Evolutionary conservation across 768 basidiomycete species (phyloP).

Genomic region (Naganishia vishniacii): DNA sequence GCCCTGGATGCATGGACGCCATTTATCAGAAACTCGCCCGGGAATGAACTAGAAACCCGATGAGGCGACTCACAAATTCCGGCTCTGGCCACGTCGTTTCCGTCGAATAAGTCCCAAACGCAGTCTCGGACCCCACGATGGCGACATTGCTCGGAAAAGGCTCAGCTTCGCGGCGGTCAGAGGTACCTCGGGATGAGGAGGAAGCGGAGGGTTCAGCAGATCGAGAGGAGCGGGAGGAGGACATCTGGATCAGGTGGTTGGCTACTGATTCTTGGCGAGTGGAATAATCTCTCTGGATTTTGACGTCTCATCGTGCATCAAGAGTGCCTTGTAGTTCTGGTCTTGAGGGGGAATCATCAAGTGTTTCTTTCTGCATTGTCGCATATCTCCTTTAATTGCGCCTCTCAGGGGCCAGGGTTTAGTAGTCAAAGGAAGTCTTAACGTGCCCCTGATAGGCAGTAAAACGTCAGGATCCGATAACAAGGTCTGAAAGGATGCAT

Average conservation of each 20-base stretch:
- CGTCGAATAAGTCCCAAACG: conserved; percentile 20
- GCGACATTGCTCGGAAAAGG: conserved; percentile 23
- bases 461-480: no score
- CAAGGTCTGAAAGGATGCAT: no score
- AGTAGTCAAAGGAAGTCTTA: no score
- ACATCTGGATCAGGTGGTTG: background rate
- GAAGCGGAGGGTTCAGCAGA: background rate
- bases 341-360: no score
- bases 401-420: no score
- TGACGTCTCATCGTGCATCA: no score
- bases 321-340: no score
- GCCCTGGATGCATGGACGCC: background rate
- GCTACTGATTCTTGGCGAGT: no score
- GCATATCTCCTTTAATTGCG: no score
- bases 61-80: conserved; percentile 22
- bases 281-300: no score
- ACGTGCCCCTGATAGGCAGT: no score
- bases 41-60: background rate
- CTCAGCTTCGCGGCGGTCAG: conserved; percentile 22
- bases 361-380: no score
- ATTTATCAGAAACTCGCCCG: background rate
- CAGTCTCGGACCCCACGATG: conserved; percentile 22
- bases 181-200: conserved; percentile 19
- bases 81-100: conserved; percentile 27
- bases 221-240: conserved; percentile 6